phyloP scores from a whole-genome alignment of 805 yeast genomes.

The Candida vaughaniae region DNA sequence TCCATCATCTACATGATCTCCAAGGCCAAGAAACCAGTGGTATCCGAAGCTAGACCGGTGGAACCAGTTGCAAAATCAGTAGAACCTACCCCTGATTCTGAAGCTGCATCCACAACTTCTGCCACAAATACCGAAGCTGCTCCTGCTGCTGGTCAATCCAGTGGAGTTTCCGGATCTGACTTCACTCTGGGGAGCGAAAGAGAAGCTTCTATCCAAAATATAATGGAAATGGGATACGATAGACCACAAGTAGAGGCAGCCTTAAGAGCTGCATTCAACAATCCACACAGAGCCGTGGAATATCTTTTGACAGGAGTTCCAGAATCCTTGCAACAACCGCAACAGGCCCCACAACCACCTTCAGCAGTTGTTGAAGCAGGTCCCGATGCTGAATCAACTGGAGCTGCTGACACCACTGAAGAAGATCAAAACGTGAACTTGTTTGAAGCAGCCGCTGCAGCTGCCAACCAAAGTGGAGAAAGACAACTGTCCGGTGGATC shows the following conservation, averaged over 20 bases:
- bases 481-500: slow-evolving; percentile 23
- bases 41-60: slow-evolving; percentile 20
- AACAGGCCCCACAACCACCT: slow-evolving; percentile 14
- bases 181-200: slow-evolving; percentile 78
- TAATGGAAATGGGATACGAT: slow-evolving; percentile 95
- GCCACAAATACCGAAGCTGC: slow-evolving; percentile 12
- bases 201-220: slow-evolving; percentile 73
- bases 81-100: slow-evolving; percentile 12
- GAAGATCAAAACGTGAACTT: slow-evolving; percentile 42
- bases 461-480: slow-evolving; percentile 20
- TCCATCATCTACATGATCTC: slow-evolving; percentile 92
- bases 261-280: slow-evolving; percentile 90
- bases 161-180: slow-evolving; percentile 33
- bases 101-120: slow-evolving; percentile 19
- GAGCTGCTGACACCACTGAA: slow-evolving; percentile 19
- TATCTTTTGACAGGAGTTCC: slow-evolving; percentile 90
- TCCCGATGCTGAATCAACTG: slow-evolving; percentile 22
- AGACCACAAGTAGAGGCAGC: slow-evolving; percentile 87
- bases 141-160: slow-evolving; percentile 11
- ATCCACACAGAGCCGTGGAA: slow-evolving; percentile 98
- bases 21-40: slow-evolving; percentile 28
- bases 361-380: slow-evolving; percentile 6
- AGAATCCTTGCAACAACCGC: slow-evolving; percentile 47
- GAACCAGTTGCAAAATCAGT: slow-evolving; percentile 23
- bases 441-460: slow-evolving; percentile 52